A percentile compares a stretch with the other conserved stretches of the same genome.
phyloP scores from a whole-genome alignment of 1,284 basidiomycete species.

The Singerocomus rubriflavus region DNA sequence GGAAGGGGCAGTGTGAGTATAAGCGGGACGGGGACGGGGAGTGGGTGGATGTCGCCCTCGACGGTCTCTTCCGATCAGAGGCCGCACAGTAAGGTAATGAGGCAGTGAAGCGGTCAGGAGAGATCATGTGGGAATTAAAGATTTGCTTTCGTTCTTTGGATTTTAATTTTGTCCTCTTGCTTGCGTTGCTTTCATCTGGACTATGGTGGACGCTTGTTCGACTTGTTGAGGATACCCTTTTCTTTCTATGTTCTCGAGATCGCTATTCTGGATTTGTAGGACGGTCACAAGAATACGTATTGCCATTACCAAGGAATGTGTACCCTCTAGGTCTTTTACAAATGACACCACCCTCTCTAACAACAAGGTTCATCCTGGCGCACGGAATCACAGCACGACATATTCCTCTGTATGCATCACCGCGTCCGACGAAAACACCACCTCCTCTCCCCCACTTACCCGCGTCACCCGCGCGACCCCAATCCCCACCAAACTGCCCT shows the following conservation, averaged over 20 bases:
- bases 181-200: background rate
- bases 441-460: conserved; percentile 57
- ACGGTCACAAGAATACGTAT: background rate
- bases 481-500: conserved; percentile 76
- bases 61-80: conserved; percentile 3
- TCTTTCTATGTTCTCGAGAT: background rate
- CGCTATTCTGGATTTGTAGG: background rate
- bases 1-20: background rate
- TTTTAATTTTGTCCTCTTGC: background rate
- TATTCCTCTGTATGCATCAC: conserved; percentile 73
- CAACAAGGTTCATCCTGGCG: no score
- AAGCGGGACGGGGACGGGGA: conserved; percentile 1
- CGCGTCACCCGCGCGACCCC: conserved; percentile 56
- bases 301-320: no score
- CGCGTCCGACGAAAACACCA: conserved; percentile 77
- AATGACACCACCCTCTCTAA: no score
- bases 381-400: conserved; percentile 47
- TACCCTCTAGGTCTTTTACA: no score
- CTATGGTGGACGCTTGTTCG: background rate
- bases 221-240: background rate
- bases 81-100: conserved; percentile 3
- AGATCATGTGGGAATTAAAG: no score
- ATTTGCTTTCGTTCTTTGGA: no score
- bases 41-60: conserved; percentile 1
- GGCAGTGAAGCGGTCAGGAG: background rate